Conservation (phyloP, 257 asterid genomes). For the Galeopsis tetrahit region DNA sequence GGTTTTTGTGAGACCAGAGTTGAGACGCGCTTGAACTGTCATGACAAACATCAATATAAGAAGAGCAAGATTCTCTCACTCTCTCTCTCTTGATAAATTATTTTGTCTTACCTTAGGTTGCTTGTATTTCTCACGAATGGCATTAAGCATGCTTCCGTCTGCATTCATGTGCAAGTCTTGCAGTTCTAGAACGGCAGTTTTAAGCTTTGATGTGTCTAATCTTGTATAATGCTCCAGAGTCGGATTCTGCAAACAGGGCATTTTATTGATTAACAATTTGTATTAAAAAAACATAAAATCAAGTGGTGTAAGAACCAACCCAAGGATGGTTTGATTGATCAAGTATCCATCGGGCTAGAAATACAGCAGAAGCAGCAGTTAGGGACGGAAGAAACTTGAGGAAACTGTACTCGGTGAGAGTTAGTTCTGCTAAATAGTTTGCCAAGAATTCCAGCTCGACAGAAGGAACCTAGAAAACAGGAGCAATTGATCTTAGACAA, state of each 20-base stretch:
- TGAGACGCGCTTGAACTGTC: slow-evolving; percentile 89
- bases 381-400: slow-evolving; percentile 86
- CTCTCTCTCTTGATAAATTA: background rate
- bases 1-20: slow-evolving; percentile 52
- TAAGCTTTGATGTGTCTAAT: slow-evolving; percentile 61
- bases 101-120: slow-evolving; percentile 66
- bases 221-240: slow-evolving; percentile 88
- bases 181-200: slow-evolving; percentile 61
- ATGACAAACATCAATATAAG: slow-evolving; percentile 24
- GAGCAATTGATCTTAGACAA: slow-evolving; percentile 22
- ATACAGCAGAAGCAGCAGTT: slow-evolving; percentile 91
- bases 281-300: background rate
- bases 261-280: slow-evolving; percentile 11
- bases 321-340: slow-evolving; percentile 96
- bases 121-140: slow-evolving; percentile 84
- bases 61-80: slow-evolving; percentile 16
- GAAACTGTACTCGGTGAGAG: slow-evolving; percentile 78
- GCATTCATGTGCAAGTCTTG: slow-evolving; percentile 73
- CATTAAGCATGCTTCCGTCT: slow-evolving; percentile 48
- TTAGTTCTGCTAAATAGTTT: slow-evolving; percentile 87
- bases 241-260: slow-evolving; percentile 61
- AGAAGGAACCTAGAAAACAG: slow-evolving; percentile 74
- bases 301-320: slow-evolving; percentile 56
- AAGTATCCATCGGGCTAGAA: slow-evolving; percentile 95
- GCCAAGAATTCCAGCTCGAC: slow-evolving; percentile 94